Conservation (phyloP, 2,329 filamentous ascomycete genomes). For the Xylaria arbuscula region DNA sequence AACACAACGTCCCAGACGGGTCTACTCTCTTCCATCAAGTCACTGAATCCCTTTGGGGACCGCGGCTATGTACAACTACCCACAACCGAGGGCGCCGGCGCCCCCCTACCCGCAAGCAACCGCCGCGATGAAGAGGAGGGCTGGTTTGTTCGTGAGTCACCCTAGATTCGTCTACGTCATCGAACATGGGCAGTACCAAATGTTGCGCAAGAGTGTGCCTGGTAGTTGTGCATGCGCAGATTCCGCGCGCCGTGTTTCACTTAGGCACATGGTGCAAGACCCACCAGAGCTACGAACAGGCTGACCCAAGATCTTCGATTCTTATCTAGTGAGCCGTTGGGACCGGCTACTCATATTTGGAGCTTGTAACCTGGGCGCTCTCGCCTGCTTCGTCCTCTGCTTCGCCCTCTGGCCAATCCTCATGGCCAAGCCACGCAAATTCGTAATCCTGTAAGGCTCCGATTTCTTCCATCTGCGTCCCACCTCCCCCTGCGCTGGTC, state of each 20-base stretch:
- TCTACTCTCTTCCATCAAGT: slow-evolving; percentile 82
- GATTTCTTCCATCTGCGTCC: slow-evolving; percentile 32
- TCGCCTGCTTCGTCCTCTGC: slow-evolving; percentile 92
- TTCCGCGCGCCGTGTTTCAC: slow-evolving; percentile 57
- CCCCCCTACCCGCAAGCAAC: slow-evolving; percentile 84
- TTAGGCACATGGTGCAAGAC: slow-evolving; percentile 51
- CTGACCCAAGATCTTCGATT: slow-evolving; percentile 50
- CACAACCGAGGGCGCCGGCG: slow-evolving; percentile 82
- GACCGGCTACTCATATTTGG: slow-evolving; percentile 93
- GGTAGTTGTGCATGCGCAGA: slow-evolving; percentile 57
- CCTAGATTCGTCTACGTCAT: slow-evolving; percentile 40
- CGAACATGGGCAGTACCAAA: slow-evolving; percentile 37
- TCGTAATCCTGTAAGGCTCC: slow-evolving; percentile 87
- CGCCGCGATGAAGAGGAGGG: slow-evolving; percentile 94
- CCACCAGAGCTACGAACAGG: slow-evolving; percentile 41
- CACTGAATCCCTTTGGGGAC: slow-evolving; percentile 86
- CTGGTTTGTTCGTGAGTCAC: slow-evolving; percentile 90
- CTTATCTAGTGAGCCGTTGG: slow-evolving; percentile 86
- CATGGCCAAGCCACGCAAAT: slow-evolving; percentile 85
- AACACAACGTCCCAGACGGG: slow-evolving; percentile 78
- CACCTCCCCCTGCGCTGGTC: slow-evolving; percentile 36
- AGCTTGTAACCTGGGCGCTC: slow-evolving; percentile 87
- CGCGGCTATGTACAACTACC: slow-evolving; percentile 92
- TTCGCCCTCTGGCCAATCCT: slow-evolving; percentile 90
- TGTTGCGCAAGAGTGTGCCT: slow-evolving; percentile 55